These are phyloP conservation scores for Solanum stenotomum DNA, from an alignment of 257 asterid genomes.

Conservation along the genomic window DNA sequence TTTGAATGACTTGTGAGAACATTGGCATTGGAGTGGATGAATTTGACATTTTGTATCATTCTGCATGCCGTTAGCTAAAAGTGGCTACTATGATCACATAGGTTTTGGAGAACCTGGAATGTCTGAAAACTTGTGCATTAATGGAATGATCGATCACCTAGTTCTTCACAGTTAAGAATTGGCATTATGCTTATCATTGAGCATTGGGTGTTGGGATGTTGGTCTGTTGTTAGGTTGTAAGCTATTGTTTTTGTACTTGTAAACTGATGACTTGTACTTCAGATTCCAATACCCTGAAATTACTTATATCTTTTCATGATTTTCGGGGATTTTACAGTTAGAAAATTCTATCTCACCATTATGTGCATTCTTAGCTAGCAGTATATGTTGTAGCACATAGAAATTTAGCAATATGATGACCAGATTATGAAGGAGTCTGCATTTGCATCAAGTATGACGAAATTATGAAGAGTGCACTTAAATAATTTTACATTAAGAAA, in stretches of 20 bases:
- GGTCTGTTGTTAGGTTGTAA: background rate
- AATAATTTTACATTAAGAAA: too few relatives aligned
- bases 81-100: background rate
- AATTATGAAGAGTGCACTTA: too few relatives aligned
- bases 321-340: background rate
- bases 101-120: background rate
- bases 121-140: background rate
- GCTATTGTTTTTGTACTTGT: background rate
- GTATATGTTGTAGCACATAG: background rate
- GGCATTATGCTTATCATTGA: background rate
- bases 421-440: too few relatives aligned
- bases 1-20: background rate
- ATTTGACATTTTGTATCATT: background rate
- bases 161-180: background rate
- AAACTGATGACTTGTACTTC: background rate
- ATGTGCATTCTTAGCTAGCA: background rate
- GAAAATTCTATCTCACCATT: background rate
- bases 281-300: background rate
- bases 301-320: background rate
- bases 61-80: background rate
- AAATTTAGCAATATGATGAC: background rate
- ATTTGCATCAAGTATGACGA: too few relatives aligned
- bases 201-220: background rate
- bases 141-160: background rate
- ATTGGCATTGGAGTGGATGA: background rate